Evolutionary conservation across 805 yeast species (phyloP), one percentile per base, ranked within the genome.

Genomic region (Peterozyma toletana): DNA sequence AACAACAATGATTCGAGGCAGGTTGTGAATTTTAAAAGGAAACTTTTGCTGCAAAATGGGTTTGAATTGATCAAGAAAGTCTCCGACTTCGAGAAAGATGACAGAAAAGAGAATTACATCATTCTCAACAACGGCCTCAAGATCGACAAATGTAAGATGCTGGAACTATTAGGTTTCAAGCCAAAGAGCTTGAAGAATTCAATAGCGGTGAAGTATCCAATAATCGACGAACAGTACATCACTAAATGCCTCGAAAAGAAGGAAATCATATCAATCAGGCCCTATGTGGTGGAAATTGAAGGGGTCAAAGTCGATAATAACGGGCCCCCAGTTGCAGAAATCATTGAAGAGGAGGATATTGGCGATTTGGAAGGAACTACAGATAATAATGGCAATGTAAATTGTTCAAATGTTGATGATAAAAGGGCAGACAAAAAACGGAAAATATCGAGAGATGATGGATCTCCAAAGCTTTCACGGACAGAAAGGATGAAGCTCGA

Each of bases 141-240:
- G 27, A 21, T 21, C 4, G 27, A 21, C 27, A 21, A 21, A 21
- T 5, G 27, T 7, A 21, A 21, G 27, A 5, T 21, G 27, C 27
- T 21, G 27, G 27, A 21, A 21, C 27, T 21, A 21, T 21, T 21
- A 7, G 27, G 27, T 7, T 7, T 21, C 27, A 21, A 21, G 7
- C 27, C 27, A 7, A 21, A 21, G 27, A 21, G 27, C 27, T 21
- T 21, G 27, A 21, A 7, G 27, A 21, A 21, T 21, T 21, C 27
- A 5, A 21, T 21, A 21, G 7, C 7, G 27, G 31, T 39, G 6
- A 38, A 38, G 13, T 43, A 29, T 34, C 43, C 43, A 5, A 40
- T 44, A 11, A 16, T 44, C 11, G 14, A 44, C 10, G 37, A n/a
- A 15, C 41, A 40, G 7, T 44, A 43, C 41, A 40, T 21, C 2